Evolutionary conservation across 306 rosid species (phyloP).

Genomic region (Trifolium repens): DNA sequence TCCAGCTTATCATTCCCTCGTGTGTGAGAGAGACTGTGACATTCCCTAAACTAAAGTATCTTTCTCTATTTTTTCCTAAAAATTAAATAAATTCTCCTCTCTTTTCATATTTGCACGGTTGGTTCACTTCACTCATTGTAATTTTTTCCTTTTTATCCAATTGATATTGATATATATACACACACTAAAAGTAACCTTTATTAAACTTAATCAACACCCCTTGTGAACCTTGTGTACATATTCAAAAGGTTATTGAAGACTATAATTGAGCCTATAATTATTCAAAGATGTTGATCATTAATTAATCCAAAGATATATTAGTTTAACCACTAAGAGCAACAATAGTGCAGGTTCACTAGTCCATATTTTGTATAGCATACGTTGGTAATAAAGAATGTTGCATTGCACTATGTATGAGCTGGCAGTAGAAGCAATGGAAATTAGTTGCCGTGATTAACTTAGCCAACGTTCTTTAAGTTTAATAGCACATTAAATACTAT

Average conservation of each 20-base stretch:
- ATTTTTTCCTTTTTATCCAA: constrained; percentile 36
- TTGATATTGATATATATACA: constrained; percentile 39
- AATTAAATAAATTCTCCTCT: neutral
- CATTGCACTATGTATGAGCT: too few relatives aligned
- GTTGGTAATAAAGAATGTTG: too few relatives aligned
- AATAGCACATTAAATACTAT: too few relatives aligned
- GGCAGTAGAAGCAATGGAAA: too few relatives aligned
- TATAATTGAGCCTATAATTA: constrained; percentile 38
- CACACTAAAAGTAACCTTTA: constrained; percentile 35
- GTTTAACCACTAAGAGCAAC: constrained; percentile 31
- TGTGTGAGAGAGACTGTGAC: constrained; percentile 63
- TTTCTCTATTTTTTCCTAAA: too few relatives aligned
- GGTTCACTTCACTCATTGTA: constrained; percentile 50
- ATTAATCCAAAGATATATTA: constrained; percentile 6
- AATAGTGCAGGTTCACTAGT: too few relatives aligned
- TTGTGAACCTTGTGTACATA: constrained; percentile 41
- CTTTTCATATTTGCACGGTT: constrained; percentile 64
- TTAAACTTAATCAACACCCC: constrained; percentile 10
- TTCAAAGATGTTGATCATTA: constrained; percentile 21
- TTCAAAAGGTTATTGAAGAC: neutral
- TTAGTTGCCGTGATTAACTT: too few relatives aligned
- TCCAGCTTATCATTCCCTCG: constrained; percentile 55
- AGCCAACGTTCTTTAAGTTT: too few relatives aligned
- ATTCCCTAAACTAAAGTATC: constrained; percentile 13
- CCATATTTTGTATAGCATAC: too few relatives aligned